Evolutionary conservation across 495 filamentous ascomycete genomes (phyloP), one percentile per base, ranked within the genome.

Genomic region (Podospora conica): DNA sequence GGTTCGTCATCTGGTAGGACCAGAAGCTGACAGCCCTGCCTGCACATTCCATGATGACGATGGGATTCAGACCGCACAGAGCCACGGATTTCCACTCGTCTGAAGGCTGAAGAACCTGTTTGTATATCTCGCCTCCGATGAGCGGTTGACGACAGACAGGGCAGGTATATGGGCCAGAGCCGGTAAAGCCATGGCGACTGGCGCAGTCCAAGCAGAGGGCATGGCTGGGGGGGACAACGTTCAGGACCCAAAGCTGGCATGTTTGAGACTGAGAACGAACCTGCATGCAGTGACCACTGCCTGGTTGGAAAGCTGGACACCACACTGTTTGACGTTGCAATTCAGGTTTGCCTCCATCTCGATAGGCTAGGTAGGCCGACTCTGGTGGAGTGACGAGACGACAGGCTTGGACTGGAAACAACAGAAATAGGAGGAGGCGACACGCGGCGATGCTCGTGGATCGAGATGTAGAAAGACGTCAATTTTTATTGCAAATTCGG

Each of bases 1-100:
- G 91, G 71, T 97, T 93, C 7, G 88, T 89, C 15, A 91, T 88
- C 70, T 98, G 95, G 74, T 97, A 97, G 40, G 88, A 86, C 90
- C 92, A 98, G 72, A 97, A 97, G 18, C 83, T 86, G 63, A 97
- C 75, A 5, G 89, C 95, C 64, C 91, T 84, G 12, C 89, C 90
- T 59, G 93, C 90, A 70, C 92, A 96, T 72, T 97, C 95, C 84
- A 96, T 93, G 61, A 98, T 91, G 11, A 88, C 85, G 53, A 84
- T 89, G 2, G 95, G 95, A 63, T 85, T 90, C 7, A 97, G 77
- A 0, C 95, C 95, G 74, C 91, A 91, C 15, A 98, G 79, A 10
- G 95, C 88, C 66, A 91, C 92, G 0, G 92, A 94, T 73, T 96
- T 96, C 82, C 96, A 97, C 67, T 96, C 95, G 73, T 97, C 94